These are phyloP conservation scores for Achaetomiella virescens DNA, from an alignment of 495 filamentous ascomycete genomes.

Conservation along the genomic window DNA sequence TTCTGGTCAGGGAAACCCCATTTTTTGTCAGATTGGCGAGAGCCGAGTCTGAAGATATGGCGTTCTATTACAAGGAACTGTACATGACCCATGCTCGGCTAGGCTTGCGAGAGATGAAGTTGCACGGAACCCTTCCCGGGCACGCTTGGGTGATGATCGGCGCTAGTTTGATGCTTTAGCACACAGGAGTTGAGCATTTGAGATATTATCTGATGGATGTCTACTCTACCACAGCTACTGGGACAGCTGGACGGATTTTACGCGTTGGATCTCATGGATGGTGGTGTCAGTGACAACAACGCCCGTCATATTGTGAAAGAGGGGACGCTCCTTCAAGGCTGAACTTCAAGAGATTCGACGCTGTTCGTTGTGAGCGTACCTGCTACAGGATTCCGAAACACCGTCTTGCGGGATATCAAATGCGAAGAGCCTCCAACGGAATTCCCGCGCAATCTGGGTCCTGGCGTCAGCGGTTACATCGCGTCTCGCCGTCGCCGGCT, in stretches of 20 bases:
- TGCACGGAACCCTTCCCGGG: not conserved
- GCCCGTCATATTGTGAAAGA: too few relatives aligned
- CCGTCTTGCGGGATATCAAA: not conserved
- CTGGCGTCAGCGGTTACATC: constrained; percentile 26
- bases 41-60: not conserved
- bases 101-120: not conserved
- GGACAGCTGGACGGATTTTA: too few relatives aligned
- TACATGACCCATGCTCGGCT: not conserved
- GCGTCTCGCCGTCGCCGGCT: constrained; percentile 28
- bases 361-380: too few relatives aligned
- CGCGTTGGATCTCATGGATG: too few relatives aligned
- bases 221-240: too few relatives aligned
- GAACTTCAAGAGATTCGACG: too few relatives aligned
- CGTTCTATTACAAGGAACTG: not conserved
- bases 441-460: constrained; percentile 12
- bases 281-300: too few relatives aligned
- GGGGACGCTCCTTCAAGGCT: too few relatives aligned
- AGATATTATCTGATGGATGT: too few relatives aligned
- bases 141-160: not conserved
- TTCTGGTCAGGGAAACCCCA: constrained; percentile 17
- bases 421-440: constrained; percentile 14
- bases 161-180: too few relatives aligned
- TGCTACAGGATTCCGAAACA: too few relatives aligned
- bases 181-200: too few relatives aligned
- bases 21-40: constrained; percentile 7